phyloP scores from a whole-genome alignment of 208 protist genomes.

The Porcisia deanei region DNA sequence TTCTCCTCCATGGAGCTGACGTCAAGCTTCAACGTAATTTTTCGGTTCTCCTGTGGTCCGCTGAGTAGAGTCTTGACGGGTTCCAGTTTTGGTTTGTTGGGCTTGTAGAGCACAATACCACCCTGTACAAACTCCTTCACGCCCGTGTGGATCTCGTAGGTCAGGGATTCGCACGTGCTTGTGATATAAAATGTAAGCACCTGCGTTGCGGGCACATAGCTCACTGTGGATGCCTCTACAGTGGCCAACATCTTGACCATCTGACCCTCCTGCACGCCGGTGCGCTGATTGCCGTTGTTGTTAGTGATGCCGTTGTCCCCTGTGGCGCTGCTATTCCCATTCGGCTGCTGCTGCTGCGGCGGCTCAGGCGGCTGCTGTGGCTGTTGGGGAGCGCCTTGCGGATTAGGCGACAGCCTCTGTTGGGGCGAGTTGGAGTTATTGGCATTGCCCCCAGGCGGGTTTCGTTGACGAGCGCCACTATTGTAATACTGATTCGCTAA shows the following conservation, averaged over 20 bases:
- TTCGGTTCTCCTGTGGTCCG: constrained; percentile 67
- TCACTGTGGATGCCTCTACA: constrained; percentile 83
- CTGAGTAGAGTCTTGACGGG: constrained; percentile 72
- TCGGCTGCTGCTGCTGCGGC: constrained; percentile 30
- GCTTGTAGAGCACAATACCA: constrained; percentile 79
- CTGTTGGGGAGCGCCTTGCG: constrained; percentile 17
- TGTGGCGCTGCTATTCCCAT: constrained; percentile 30
- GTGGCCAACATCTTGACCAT: constrained; percentile 93
- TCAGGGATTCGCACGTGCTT: constrained; percentile 64
- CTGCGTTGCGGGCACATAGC: constrained; percentile 62
- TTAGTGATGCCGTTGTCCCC: constrained; percentile 26
- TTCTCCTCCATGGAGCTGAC: constrained; percentile 75
- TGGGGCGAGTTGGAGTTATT: background rate
- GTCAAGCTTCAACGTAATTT: constrained; percentile 82
- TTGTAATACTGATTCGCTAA: constrained; percentile 75
- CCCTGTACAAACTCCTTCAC: constrained; percentile 84
- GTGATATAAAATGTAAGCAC: constrained; percentile 83
- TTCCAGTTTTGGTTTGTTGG: constrained; percentile 91
- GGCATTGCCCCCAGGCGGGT: constrained; percentile 7
- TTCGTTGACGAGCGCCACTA: constrained; percentile 31
- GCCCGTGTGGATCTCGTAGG: constrained; percentile 91
- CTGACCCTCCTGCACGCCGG: constrained; percentile 88
- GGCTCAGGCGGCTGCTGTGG: constrained; percentile 4
- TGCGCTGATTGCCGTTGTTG: constrained; percentile 32
- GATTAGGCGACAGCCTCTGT: constrained; percentile 25